phyloP scores from a whole-genome alignment of 2,329 filamentous ascomycete species.

The Colletotrichum godetiae region DNA sequence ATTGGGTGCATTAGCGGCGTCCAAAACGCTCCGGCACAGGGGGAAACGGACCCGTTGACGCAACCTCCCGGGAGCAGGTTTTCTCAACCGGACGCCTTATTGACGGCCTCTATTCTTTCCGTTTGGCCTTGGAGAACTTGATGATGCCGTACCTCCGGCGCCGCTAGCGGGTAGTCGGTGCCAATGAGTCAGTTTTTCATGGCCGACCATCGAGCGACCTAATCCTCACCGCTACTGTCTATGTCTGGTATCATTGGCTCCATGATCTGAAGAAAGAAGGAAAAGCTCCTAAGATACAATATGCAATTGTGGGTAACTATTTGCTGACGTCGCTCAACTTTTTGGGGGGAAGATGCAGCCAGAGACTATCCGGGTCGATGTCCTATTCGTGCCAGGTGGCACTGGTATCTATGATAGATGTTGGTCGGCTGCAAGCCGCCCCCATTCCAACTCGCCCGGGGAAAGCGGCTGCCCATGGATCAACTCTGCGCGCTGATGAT shows the following conservation, averaged over 20 bases:
- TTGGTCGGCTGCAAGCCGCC: not conserved
- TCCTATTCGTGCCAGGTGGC: conserved; percentile 24
- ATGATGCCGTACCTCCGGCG: conserved; percentile 19
- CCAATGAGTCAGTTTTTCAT: conserved; percentile 30
- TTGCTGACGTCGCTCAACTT: conserved; percentile 22
- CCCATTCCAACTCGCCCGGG: not conserved
- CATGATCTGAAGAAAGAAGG: not conserved
- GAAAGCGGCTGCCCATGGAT: not conserved
- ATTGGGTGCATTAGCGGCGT: conserved; percentile 27
- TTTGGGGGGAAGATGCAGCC: conserved; percentile 8
- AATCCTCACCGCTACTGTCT: conserved; percentile 27
- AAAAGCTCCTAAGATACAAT: not conserved
- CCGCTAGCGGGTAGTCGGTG: conserved; percentile 23
- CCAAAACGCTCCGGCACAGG: conserved; percentile 6
- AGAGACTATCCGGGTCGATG: not conserved
- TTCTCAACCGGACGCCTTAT: not conserved
- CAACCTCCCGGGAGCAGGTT: not conserved
- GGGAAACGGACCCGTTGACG: not conserved
- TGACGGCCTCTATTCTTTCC: not conserved
- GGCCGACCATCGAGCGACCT: conserved; percentile 11
- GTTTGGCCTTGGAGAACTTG: not conserved
- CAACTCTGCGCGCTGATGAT: not conserved
- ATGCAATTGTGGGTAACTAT: conserved; percentile 23
- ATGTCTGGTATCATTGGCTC: conserved; percentile 25
- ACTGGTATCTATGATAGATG: not conserved